Evolutionary conservation across 306 rosid genomes (phyloP).

Genomic region (Luffa aegyptiaca): DNA sequence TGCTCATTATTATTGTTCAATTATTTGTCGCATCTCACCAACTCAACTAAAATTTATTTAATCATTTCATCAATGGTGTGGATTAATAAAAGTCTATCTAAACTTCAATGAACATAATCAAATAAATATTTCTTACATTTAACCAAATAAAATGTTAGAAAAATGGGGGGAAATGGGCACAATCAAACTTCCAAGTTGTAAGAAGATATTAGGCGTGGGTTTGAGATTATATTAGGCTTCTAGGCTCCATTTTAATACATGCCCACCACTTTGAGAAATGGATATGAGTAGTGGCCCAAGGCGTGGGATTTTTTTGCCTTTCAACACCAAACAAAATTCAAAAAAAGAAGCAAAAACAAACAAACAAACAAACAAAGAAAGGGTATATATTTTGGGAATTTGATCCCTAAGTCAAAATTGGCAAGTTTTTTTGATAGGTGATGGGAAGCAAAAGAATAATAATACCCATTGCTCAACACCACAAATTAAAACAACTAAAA

Average conservation of each 20-base stretch:
- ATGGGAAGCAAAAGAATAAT: not conserved
- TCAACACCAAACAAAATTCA: not conserved
- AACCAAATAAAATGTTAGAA: too few relatives aligned
- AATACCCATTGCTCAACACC: not conserved
- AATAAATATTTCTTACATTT: too few relatives aligned
- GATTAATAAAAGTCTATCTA: too few relatives aligned
- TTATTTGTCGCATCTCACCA: not conserved
- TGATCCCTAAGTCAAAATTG: slow-evolving; percentile 3
- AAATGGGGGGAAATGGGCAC: not conserved
- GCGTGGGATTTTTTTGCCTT: not conserved
- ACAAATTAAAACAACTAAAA: not conserved
- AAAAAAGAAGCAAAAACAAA: not conserved
- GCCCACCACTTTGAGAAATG: not conserved
- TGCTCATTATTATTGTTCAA: too few relatives aligned
- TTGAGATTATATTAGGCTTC: not conserved
- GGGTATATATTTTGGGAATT: not conserved
- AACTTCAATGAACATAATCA: too few relatives aligned
- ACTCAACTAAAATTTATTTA: not conserved
- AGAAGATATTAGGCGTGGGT: not conserved
- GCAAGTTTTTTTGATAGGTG: not conserved
- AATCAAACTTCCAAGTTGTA: not conserved
- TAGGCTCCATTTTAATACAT: not conserved
- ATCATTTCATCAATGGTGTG: too few relatives aligned
- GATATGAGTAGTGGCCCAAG: not conserved
- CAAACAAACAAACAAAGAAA: not conserved